phyloP scores from a whole-genome alignment of 257 asterid species.

The Salvia splendens region DNA sequence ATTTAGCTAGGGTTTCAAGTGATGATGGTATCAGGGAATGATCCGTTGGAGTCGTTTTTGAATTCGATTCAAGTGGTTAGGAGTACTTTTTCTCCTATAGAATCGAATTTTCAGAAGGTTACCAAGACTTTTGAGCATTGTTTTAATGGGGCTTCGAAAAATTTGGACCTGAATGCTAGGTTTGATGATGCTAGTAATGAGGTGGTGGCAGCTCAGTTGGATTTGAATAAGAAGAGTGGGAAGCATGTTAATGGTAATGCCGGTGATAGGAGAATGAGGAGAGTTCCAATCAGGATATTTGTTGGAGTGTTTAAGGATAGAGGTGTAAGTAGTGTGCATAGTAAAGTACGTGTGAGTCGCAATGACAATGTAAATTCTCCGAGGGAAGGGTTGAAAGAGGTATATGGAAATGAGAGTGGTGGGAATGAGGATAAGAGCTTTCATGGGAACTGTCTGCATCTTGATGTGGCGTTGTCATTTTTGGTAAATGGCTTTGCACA shows the following conservation, averaged over 20 bases:
- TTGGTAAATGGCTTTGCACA: conserved; percentile 70
- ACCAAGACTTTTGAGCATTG: conserved; percentile 78
- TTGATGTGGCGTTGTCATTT: conserved; percentile 63
- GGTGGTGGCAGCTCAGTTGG: conserved; percentile 39
- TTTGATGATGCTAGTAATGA: conserved; percentile 35
- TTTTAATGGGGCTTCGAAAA: conserved; percentile 56
- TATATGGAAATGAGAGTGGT: conserved; percentile 45
- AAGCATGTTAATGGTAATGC: conserved; percentile 5
- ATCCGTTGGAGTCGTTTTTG: conserved; percentile 78
- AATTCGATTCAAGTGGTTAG: conserved; percentile 77
- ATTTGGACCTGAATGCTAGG: conserved; percentile 33
- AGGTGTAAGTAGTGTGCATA: conserved; percentile 42
- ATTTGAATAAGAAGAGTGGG: conserved; percentile 43
- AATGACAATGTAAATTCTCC: conserved; percentile 32
- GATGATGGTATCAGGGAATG: conserved; percentile 76
- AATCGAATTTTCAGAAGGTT: conserved; percentile 66
- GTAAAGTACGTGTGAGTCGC: conserved; percentile 26
- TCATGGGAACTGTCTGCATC: conserved; percentile 60
- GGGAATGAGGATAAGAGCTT: conserved; percentile 46
- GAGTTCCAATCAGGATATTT: conserved; percentile 57
- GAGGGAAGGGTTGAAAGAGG: conserved; percentile 63
- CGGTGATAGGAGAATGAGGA: conserved; percentile 50
- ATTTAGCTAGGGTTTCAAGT: conserved; percentile 51
- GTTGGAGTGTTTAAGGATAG: conserved; percentile 60
- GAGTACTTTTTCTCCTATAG: conserved; percentile 71